A percentile compares a stretch with the other conserved stretches of the same genome.
These are phyloP conservation scores for Tephrocybe rancida DNA, from an alignment of 768 basidiomycete species.

Conservation along the genomic window DNA sequence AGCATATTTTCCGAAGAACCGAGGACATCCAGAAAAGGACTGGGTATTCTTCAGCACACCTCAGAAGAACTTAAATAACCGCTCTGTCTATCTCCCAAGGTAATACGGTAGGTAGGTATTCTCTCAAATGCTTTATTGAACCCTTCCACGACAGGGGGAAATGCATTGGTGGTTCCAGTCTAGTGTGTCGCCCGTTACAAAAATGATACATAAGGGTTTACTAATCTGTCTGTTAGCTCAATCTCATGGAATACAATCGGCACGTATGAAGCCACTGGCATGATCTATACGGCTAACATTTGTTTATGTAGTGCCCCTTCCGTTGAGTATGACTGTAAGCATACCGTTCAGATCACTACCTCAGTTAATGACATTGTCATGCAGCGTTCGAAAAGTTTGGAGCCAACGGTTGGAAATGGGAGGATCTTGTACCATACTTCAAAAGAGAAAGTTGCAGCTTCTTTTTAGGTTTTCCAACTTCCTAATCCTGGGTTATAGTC, in stretches of 20 bases:
- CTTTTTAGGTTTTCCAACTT: too few relatives aligned
- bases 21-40: not conserved
- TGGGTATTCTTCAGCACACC: constrained; percentile 5
- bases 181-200: not conserved
- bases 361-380: not conserved
- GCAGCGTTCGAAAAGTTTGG: not conserved
- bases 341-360: not conserved
- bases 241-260: not conserved
- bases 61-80: not conserved
- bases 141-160: not conserved
- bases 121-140: not conserved
- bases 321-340: not conserved
- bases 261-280: not conserved
- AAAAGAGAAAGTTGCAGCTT: not conserved
- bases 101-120: not conserved
- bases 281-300: not conserved
- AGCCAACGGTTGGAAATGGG: not conserved
- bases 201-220: not conserved
- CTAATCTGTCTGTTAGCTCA: not conserved
- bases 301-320: not conserved
- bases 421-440: constrained; percentile 1
- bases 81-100: constrained; percentile 2
- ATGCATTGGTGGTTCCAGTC: constrained; percentile 1
- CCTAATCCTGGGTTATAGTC: not conserved
- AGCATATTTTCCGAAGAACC: not conserved